Evolutionary conservation across 2,329 filamentous ascomycete genomes (phyloP).

Genomic region (Xylaria sp.): DNA sequence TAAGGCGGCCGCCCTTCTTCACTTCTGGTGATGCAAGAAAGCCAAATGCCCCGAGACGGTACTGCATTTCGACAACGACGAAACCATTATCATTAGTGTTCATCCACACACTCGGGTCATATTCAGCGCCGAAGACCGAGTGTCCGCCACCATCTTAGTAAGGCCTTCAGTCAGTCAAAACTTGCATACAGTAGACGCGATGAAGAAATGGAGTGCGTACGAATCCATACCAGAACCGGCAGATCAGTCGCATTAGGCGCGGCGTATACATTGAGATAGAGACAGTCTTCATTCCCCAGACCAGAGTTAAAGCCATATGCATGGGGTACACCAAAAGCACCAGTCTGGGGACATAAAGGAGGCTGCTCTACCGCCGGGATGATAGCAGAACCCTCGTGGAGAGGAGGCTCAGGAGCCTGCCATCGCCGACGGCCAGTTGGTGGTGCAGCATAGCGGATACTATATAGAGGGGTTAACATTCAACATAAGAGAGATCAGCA

Average conservation of each 20-base stretch:
- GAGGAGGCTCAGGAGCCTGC: conserved; percentile 45
- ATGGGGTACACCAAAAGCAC: conserved; percentile 44
- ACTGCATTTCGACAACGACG: conserved; percentile 61
- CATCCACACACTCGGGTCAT: conserved; percentile 55
- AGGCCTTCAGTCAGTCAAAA: conserved; percentile 46
- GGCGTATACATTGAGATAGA: conserved; percentile 51
- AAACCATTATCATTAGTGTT: conserved; percentile 59
- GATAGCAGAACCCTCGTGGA: conserved; percentile 32
- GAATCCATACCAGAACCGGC: conserved; percentile 56
- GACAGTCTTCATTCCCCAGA: conserved; percentile 44
- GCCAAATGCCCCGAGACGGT: conserved; percentile 56
- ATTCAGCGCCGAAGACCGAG: conserved; percentile 45
- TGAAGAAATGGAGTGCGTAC: conserved; percentile 44
- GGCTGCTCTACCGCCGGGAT: conserved; percentile 45
- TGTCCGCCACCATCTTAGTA: conserved; percentile 51
- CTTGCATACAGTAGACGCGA: conserved; percentile 31
- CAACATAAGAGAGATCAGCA: conserved; percentile 17
- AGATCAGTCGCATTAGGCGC: conserved; percentile 50
- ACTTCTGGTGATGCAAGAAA: conserved; percentile 55
- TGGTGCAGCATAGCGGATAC: conserved; percentile 48
- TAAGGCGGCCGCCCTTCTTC: conserved; percentile 44
- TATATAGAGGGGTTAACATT: conserved; percentile 32
- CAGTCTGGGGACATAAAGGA: conserved; percentile 47
- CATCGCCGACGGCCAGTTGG: conserved; percentile 45
- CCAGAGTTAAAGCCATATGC: conserved; percentile 47